phyloP scores from a whole-genome alignment of 805 yeast species.

The Saccharomyces kudriavzevii region DNA sequence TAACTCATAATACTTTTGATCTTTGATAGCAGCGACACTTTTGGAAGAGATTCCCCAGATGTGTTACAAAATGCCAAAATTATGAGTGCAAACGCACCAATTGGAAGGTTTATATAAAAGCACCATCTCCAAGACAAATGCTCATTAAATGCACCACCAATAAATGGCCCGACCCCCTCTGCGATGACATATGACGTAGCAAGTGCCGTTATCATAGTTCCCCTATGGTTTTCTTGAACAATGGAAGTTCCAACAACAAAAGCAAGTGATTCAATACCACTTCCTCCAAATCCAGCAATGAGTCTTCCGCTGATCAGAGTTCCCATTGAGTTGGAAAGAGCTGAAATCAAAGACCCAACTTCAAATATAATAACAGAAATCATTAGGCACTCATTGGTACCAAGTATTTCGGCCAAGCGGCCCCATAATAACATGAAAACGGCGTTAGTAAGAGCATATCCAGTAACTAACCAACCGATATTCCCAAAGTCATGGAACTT shows the following conservation, averaged over 20 bases:
- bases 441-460: slow-evolving; percentile 47
- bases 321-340: slow-evolving; percentile 45
- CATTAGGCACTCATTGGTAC: slow-evolving; percentile 44
- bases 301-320: slow-evolving; percentile 65
- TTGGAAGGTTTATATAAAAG: slow-evolving; percentile 60
- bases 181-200: slow-evolving; percentile 38
- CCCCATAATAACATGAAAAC: slow-evolving; percentile 52
- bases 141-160: slow-evolving; percentile 59
- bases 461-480: slow-evolving; percentile 53
- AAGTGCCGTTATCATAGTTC: slow-evolving; percentile 17
- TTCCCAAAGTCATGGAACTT: slow-evolving; percentile 43
- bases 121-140: slow-evolving; percentile 67
- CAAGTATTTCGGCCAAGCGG: slow-evolving; percentile 46
- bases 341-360: slow-evolving; percentile 54
- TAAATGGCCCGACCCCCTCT: slow-evolving; percentile 51
- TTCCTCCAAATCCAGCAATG: slow-evolving; percentile 64
- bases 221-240: slow-evolving; percentile 22
- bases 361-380: slow-evolving; percentile 47
- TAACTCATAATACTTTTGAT: neutral
- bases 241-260: slow-evolving; percentile 43
- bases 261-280: slow-evolving; percentile 53
- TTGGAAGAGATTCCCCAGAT: neutral
- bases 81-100: slow-evolving; percentile 41
- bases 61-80: slow-evolving; percentile 17
- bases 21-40: neutral